Conservation (phyloP, 2,329 filamentous ascomycete species). For the Talaromyces pinophilus region DNA sequence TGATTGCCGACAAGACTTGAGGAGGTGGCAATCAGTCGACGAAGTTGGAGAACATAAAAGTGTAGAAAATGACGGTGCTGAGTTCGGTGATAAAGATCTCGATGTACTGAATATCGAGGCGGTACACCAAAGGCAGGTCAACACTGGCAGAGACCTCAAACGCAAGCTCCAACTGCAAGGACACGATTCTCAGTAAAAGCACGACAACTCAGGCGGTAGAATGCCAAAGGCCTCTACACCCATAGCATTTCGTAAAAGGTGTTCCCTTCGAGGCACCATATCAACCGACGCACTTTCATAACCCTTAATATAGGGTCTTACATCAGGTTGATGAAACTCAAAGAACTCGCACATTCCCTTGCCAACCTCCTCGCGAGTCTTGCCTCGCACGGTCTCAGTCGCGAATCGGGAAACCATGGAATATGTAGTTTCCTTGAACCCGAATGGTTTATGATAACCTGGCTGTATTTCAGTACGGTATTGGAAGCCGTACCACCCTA, state of each 20-base stretch:
- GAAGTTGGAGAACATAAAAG: constrained; percentile 52
- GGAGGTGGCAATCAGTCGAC: constrained; percentile 45
- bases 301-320: not conserved
- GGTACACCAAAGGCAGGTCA: too few relatives aligned
- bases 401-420: not conserved
- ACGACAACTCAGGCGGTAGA: not conserved
- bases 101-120: constrained; percentile 53
- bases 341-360: not conserved
- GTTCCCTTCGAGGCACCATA: not conserved
- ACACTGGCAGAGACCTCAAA: too few relatives aligned
- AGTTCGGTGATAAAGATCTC: constrained; percentile 59
- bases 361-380: not conserved
- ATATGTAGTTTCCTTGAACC: not conserved
- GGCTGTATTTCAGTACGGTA: not conserved
- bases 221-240: not conserved
- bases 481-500: not conserved
- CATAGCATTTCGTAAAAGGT: too few relatives aligned
- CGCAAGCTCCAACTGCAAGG: not conserved
- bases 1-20: constrained; percentile 34
- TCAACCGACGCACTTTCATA: not conserved
- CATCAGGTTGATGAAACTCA: too few relatives aligned
- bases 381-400: not conserved
- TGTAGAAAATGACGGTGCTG: constrained; percentile 53
- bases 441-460: too few relatives aligned
- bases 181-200: not conserved